Base-by-base conservation (phyloP, 2,329 filamentous ascomycete genomes). In the Xylaria sp. region DNA sequence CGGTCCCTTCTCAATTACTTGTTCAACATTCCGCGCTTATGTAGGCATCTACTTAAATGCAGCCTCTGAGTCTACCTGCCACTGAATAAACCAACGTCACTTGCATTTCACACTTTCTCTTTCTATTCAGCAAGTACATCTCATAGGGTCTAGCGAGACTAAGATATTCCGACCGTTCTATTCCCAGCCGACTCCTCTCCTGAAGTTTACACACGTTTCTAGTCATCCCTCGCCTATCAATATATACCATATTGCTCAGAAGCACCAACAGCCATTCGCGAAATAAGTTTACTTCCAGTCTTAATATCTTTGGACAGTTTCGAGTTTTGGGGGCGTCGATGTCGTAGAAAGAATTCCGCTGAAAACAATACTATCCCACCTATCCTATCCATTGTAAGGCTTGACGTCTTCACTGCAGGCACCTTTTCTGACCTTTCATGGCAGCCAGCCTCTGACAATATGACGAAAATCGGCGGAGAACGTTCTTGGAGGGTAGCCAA, bases 1-100 rank as follows among this genome's bases (percentile, higher is more conserved):
- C 41, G n/a, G 49, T 43, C 13, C 55, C 41, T 65, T 61, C 61
- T 52, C 41, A n/a, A 23, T 15, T n/a, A 25, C 28, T 13, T n/a
- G 23, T 8, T 43, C 49, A 12, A 15, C 28, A 52, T 66, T 66
- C 39, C 39, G 33, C 15, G 41, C 28, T 39, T 9, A 13, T 39
- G 36, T 10, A 39, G 36, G 36, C 12, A 39, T 9, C 39, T 41
- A 18, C 39, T 41, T 6, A 15, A 9, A 36, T 36, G 33, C 33
- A 2, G 33, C n/a, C 2, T 56, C 33, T 18, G 12, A 31, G 36
- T 12, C 36, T 12, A 23, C 57, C 23, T 61, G 15, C 13, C 12
- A 1, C 36, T 18, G 12, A 6, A 43, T 7, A 31, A 23, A 28
- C 41, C n/a, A 33, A 52, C 23, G 28, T 28, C 25, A 31, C 64